phyloP scores from a whole-genome alignment of 495 filamentous ascomycete genomes.

The Penicillium salamii region DNA sequence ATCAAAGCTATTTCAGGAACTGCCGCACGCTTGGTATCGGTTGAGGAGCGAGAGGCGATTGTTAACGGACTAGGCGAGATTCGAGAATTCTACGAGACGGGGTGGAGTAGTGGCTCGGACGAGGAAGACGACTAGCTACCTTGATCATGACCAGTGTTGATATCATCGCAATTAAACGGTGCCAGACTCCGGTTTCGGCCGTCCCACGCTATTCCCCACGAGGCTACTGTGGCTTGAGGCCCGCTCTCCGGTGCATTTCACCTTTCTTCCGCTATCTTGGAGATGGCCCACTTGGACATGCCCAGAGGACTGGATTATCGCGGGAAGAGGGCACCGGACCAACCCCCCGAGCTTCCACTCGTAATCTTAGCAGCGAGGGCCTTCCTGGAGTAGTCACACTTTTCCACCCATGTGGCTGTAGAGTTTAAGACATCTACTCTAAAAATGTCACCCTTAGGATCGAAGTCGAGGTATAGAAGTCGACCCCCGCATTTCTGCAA shows the following conservation, averaged over 20 bases:
- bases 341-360: background rate
- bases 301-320: background rate
- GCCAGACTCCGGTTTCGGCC: background rate
- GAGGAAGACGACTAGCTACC: constrained; percentile 64
- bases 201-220: background rate
- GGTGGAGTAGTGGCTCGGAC: constrained; percentile 83
- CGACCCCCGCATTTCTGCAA: background rate
- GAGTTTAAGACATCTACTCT: constrained; percentile 7
- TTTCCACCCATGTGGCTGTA: background rate
- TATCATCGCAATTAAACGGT: constrained; percentile 6
- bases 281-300: background rate
- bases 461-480: background rate
- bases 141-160: background rate
- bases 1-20: constrained; percentile 64
- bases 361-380: background rate
- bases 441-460: background rate
- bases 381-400: background rate
- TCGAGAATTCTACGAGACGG: constrained; percentile 83
- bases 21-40: constrained; percentile 54
- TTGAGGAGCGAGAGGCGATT: constrained; percentile 81
- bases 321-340: background rate
- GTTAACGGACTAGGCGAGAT: constrained; percentile 82
- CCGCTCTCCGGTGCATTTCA: background rate
- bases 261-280: background rate
- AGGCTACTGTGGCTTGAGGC: background rate